Conservation (phyloP, 495 filamentous ascomycete genomes). For the Ramalina peruviana region DNA sequence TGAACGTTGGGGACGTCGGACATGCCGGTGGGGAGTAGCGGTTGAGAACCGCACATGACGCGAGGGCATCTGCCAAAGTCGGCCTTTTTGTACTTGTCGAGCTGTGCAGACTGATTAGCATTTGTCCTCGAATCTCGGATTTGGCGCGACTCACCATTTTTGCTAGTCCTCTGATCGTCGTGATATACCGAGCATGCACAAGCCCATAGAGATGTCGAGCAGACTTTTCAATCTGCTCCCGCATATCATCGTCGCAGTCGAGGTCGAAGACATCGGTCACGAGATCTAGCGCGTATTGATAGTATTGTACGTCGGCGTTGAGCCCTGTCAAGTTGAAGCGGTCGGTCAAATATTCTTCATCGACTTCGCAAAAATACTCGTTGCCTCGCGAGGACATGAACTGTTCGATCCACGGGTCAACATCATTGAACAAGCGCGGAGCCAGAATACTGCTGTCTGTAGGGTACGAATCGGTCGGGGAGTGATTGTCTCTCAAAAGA, state of each 20-base stretch:
- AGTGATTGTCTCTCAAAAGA: not conserved
- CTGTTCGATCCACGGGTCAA: conserved; percentile 27
- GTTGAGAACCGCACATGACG: conserved; percentile 82
- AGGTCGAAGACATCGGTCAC: conserved; percentile 99
- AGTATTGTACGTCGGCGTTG: conserved; percentile 95
- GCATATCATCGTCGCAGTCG: conserved; percentile 95
- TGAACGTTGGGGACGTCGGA: conserved; percentile 73
- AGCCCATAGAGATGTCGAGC: conserved; percentile 92
- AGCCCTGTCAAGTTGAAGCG: conserved; percentile 96
- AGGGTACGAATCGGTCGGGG: not conserved
- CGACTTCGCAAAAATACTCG: conserved; percentile 99
- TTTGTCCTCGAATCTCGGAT: not conserved
- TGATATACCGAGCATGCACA: conserved; percentile 93
- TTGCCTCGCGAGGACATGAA: conserved; percentile 96
- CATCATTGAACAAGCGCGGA: not conserved
- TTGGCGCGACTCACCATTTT: conserved; percentile 64
- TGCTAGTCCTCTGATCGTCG: conserved; percentile 80
- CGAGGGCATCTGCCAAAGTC: conserved; percentile 98
- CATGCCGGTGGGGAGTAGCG: conserved; percentile 83
- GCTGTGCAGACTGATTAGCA: conserved; percentile 34
- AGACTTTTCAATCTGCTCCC: conserved; percentile 95
- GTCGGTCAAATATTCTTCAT: conserved; percentile 97
- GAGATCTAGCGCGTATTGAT: conserved; percentile 97
- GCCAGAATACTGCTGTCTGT: not conserved
- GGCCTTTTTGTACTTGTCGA: conserved; percentile 96